Evolutionary conservation across 169 alveolate genomes (phyloP).

Genomic region (Toxoplasma gondii): DNA sequence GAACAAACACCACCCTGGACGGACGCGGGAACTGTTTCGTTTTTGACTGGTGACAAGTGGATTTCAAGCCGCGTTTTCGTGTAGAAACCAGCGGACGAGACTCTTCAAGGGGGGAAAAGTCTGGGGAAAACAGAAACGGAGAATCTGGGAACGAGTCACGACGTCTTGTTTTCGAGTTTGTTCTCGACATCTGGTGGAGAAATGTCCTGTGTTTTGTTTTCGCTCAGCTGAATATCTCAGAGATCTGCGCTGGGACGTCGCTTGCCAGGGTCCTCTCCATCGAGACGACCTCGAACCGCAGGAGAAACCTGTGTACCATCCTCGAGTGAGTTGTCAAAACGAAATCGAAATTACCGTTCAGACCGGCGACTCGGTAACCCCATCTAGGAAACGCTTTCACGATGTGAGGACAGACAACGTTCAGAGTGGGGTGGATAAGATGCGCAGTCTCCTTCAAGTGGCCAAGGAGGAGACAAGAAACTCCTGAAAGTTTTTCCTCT

Average conservation of each 20-base stretch:
- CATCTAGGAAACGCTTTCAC: too few species aligned
- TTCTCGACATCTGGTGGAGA: neutral
- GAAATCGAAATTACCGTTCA: neutral
- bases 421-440: neutral
- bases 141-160: too few species aligned
- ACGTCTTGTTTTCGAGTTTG: too few species aligned
- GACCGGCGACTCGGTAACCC: neutral
- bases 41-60: too few species aligned
- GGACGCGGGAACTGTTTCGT: too few species aligned
- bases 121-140: too few species aligned
- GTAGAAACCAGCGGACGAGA: too few species aligned
- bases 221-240: neutral
- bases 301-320: slow-evolving; percentile 1
- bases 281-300: neutral
- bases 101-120: too few species aligned
- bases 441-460: neutral
- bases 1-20: too few species aligned
- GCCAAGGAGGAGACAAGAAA: neutral
- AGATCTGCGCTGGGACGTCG: slow-evolving; percentile 24
- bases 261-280: neutral
- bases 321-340: neutral
- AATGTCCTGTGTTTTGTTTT: neutral
- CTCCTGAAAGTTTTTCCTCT: too few species aligned
- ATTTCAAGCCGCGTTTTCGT: too few species aligned
- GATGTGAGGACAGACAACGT: neutral